phyloP scores from a whole-genome alignment of 768 basidiomycete species.

The Pulveroboletus sp. region DNA sequence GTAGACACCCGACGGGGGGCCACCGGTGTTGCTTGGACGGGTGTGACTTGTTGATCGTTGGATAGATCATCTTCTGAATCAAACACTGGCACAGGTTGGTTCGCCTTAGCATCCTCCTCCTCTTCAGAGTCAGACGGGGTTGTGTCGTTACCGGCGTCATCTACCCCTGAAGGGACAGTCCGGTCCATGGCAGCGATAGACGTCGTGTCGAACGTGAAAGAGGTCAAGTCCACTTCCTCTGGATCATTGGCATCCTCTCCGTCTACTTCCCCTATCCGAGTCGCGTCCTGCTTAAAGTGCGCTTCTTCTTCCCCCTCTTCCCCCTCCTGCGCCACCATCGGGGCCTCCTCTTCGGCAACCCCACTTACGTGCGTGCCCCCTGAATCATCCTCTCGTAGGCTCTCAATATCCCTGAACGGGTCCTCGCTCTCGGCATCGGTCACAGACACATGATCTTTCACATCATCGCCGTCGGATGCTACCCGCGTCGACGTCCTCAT shows the following conservation, averaged over 20 bases:
- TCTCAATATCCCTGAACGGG: slow-evolving; percentile 91
- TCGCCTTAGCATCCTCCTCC: slow-evolving; percentile 14
- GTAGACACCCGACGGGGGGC: slow-evolving; percentile 10
- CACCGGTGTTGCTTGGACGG: slow-evolving; percentile 21
- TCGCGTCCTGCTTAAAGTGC: slow-evolving; percentile 15
- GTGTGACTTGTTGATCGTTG: slow-evolving; percentile 2
- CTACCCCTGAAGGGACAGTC: slow-evolving; percentile 42
- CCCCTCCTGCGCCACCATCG: slow-evolving; percentile 11
- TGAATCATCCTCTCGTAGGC: slow-evolving; percentile 64
- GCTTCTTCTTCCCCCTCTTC: slow-evolving; percentile 14
- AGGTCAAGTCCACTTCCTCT: slow-evolving; percentile 65
- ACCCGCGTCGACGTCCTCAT: slow-evolving; percentile 55
- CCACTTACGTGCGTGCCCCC: slow-evolving; percentile 20
- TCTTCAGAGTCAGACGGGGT: slow-evolving; percentile 38
- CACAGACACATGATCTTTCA: slow-evolving; percentile 28
- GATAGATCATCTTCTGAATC: slow-evolving; percentile 40
- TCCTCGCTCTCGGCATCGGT: slow-evolving; percentile 68
- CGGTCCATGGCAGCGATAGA: slow-evolving; percentile 51
- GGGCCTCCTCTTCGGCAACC: neutral
- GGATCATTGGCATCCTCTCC: slow-evolving; percentile 50
- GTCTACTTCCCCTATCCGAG: slow-evolving; percentile 49
- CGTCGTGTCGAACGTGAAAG: slow-evolving; percentile 65
- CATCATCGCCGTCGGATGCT: slow-evolving; percentile 29
- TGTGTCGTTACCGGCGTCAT: slow-evolving; percentile 37
- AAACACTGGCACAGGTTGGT: slow-evolving; percentile 9